phyloP scores from a whole-genome alignment of 2,329 filamentous ascomycete species.

The Epichloe brachyelytri region DNA sequence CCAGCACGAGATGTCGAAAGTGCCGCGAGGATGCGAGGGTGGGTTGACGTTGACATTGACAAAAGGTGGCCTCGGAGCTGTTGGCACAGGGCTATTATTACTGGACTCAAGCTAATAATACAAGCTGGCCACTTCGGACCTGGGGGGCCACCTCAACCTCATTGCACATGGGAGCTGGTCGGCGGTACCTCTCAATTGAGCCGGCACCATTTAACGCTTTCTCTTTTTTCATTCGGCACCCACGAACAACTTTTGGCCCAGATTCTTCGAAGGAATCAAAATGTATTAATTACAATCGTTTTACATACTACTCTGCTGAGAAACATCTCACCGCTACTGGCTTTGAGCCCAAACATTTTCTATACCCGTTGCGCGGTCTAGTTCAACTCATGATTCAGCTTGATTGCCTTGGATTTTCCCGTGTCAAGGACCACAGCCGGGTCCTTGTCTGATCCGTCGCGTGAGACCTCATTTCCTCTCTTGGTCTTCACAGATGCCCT shows the following conservation, averaged over 20 bases:
- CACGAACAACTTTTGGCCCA: no score
- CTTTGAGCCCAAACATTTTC: not conserved
- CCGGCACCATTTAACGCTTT: no score
- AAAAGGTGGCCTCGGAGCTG: not conserved
- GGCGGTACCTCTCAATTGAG: no score
- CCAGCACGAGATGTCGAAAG: not conserved
- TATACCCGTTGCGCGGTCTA: not conserved
- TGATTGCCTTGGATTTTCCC: conserved; percentile 5
- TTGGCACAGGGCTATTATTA: not conserved
- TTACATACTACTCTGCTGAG: no score
- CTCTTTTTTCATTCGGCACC: no score
- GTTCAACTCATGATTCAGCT: conserved; percentile 6
- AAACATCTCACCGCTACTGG: not conserved
- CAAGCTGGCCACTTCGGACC: conserved; percentile 10
- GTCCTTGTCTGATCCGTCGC: conserved; percentile 26
- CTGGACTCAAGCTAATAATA: not conserved
- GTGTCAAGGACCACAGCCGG: conserved; percentile 30
- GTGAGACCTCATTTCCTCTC: conserved; percentile 26
- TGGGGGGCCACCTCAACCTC: no score
- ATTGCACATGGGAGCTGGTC: no score
- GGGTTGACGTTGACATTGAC: not conserved
- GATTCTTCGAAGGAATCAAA: no score
- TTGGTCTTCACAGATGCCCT: conserved; percentile 29
- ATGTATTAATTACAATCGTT: no score
- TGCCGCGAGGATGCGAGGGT: not conserved